Conservation (phyloP, 495 filamentous ascomycete species). For the Neurospora sp. region DNA sequence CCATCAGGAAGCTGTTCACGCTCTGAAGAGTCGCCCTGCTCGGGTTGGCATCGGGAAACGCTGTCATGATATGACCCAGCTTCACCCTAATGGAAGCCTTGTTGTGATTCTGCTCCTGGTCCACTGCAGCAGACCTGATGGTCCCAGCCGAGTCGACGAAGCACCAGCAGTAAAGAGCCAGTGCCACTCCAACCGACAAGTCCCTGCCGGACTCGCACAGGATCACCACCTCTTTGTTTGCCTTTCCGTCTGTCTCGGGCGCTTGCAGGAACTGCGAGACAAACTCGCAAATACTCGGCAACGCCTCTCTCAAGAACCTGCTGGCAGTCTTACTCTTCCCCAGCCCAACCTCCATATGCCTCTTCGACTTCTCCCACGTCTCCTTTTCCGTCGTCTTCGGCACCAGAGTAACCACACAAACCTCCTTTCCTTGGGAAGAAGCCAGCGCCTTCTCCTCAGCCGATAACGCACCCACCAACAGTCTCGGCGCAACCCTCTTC, state of each 20-base stretch:
- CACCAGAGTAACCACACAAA: slow-evolving; percentile 20
- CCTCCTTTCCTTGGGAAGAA: slow-evolving; percentile 1
- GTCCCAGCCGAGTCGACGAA: slow-evolving; percentile 26
- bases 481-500: slow-evolving; percentile 22
- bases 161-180: slow-evolving; percentile 31
- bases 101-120: slow-evolving; percentile 35
- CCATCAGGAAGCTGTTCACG: slow-evolving; percentile 82
- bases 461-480: slow-evolving; percentile 24
- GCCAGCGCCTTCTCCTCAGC: slow-evolving; percentile 6
- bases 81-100: slow-evolving; percentile 70
- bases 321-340: slow-evolving; percentile 61
- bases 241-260: neutral
- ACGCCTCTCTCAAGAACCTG: slow-evolving; percentile 57
- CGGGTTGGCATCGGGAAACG: slow-evolving; percentile 66
- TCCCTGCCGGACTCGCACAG: slow-evolving; percentile 34
- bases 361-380: slow-evolving; percentile 23
- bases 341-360: slow-evolving; percentile 52
- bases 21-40: slow-evolving; percentile 72
- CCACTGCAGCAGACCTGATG: slow-evolving; percentile 8
- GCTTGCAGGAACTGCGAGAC: slow-evolving; percentile 16
- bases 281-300: slow-evolving; percentile 49
- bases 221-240: slow-evolving; percentile 20
- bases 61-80: slow-evolving; percentile 67
- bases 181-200: slow-evolving; percentile 41
- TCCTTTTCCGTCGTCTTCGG: slow-evolving; percentile 24